Conservation (phyloP, 306 rosid species). For the Mimosa bimucronata region DNA sequence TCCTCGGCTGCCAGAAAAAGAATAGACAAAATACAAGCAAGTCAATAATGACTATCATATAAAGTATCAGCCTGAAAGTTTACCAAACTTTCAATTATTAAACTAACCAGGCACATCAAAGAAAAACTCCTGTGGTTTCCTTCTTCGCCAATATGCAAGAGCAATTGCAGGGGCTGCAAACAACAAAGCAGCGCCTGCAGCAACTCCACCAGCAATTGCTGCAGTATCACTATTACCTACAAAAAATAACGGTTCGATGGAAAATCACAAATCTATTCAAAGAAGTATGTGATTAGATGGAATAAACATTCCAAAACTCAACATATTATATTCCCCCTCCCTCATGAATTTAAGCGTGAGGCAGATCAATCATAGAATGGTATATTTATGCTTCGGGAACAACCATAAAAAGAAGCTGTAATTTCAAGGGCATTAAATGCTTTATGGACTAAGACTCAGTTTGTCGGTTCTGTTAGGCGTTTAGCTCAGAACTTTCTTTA, state of each 20-base stretch:
- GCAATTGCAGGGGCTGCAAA: conserved; percentile 97
- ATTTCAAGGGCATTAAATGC: not conserved
- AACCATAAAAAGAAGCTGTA: not conserved
- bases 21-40: conserved; percentile 21
- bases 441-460: not conserved
- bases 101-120: conserved; percentile 96
- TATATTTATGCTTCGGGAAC: conserved; percentile 16
- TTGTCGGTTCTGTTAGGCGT: not conserved
- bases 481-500: not conserved
- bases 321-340: not conserved
- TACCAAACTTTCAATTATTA: conserved; percentile 10
- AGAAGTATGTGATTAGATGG: conserved; percentile 35
- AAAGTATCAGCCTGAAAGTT: conserved; percentile 12
- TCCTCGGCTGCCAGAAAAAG: conserved; percentile 69
- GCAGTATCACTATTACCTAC: conserved; percentile 69
- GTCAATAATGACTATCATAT: conserved; percentile 28
- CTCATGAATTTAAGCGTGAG: conserved; percentile 3
- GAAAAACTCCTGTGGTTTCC: conserved; percentile 82
- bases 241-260: conserved; percentile 27
- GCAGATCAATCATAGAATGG: conserved; percentile 17
- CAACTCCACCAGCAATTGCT: conserved; percentile 98
- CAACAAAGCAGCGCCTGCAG: conserved; percentile 90
- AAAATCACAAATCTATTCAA: conserved; percentile 25
- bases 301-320: conserved; percentile 18
- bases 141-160: conserved; percentile 75